A percentile compares a stretch with the other conserved stretches of the same genome.
phyloP scores from a whole-genome alignment of 1,139 yeast species.

The Scheffersomyces segobiensis region DNA sequence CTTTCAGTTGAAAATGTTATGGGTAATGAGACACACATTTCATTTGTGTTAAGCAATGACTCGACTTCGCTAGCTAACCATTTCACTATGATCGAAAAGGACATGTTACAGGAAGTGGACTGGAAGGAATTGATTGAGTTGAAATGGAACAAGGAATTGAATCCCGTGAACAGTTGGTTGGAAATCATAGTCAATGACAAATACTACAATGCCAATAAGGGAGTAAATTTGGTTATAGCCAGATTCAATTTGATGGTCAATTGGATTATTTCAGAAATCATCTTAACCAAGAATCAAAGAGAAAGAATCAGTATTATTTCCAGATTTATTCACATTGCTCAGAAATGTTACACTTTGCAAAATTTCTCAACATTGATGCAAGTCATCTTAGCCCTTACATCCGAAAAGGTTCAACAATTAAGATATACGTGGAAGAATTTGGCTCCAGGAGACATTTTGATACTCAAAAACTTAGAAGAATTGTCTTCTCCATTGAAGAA shows the following conservation, averaged over 20 bases:
- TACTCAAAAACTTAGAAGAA: constrained; percentile 64
- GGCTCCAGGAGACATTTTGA: constrained; percentile 56
- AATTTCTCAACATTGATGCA: constrained; percentile 89
- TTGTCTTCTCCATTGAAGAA: constrained; percentile 65
- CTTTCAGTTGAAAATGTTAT: constrained; percentile 40
- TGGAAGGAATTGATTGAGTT: constrained; percentile 88
- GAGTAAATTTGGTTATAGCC: constrained; percentile 81
- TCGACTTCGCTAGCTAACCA: constrained; percentile 72
- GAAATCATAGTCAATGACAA: constrained; percentile 67
- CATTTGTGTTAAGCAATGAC: constrained; percentile 74
- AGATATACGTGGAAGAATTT: constrained; percentile 75
- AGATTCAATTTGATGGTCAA: constrained; percentile 87
- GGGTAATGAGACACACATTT: constrained; percentile 55
- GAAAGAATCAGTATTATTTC: constrained; percentile 70
- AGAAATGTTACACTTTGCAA: constrained; percentile 67
- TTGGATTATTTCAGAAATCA: constrained; percentile 89
- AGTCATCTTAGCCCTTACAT: constrained; percentile 78
- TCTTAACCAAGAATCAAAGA: constrained; percentile 59
- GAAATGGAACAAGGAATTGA: constrained; percentile 67
- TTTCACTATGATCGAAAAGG: constrained; percentile 82
- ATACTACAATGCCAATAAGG: constrained; percentile 51
- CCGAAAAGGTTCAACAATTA: constrained; percentile 62
- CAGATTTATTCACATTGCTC: constrained; percentile 83
- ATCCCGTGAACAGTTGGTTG: constrained; percentile 85
- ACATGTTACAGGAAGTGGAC: constrained; percentile 79